Conservation (phyloP, 805 yeast species). For the Kodamaea hsintzibuensis region DNA sequence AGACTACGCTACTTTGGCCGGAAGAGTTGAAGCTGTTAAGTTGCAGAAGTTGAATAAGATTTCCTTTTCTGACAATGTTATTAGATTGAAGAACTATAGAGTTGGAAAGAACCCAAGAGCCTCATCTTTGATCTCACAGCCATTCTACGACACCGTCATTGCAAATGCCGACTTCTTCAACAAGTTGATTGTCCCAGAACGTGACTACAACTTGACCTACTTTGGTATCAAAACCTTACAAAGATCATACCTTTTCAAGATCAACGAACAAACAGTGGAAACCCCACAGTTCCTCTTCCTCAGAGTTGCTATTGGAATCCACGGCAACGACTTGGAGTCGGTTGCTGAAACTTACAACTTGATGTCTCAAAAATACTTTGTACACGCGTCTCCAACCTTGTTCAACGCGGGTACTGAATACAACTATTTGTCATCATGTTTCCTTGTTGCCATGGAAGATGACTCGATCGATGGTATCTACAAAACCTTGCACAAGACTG, state of each 20-base stretch:
- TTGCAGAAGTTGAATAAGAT: constrained; percentile 21
- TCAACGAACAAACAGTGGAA: constrained; percentile 60
- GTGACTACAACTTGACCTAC: constrained; percentile 78
- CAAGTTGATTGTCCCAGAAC: constrained; percentile 68
- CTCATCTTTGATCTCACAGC: constrained; percentile 57
- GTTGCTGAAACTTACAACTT: constrained; percentile 79
- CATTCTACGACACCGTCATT: constrained; percentile 62
- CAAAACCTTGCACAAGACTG: constrained; percentile 60
- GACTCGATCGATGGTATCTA: constrained; percentile 65
- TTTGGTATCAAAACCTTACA: constrained; percentile 93
- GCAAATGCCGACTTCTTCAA: constrained; percentile 66
- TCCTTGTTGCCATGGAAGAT: constrained; percentile 62
- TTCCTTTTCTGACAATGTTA: constrained; percentile 28
- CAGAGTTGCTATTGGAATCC: constrained; percentile 93
- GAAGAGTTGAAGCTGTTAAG: constrained; percentile 34
- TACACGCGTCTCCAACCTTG: constrained; percentile 63
- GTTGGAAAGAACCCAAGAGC: constrained; percentile 13
- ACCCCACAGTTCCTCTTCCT: constrained; percentile 89
- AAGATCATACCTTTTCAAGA: constrained; percentile 75
- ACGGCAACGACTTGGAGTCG: constrained; percentile 61
- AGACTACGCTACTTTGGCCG: constrained; percentile 37
- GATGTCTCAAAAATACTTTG: constrained; percentile 60
- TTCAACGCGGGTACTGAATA: constrained; percentile 63
- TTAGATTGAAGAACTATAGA: constrained; percentile 15
- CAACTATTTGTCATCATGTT: constrained; percentile 64